Conservation (phyloP, 2,329 filamentous ascomycete genomes). For the Saccharata proteae region DNA sequence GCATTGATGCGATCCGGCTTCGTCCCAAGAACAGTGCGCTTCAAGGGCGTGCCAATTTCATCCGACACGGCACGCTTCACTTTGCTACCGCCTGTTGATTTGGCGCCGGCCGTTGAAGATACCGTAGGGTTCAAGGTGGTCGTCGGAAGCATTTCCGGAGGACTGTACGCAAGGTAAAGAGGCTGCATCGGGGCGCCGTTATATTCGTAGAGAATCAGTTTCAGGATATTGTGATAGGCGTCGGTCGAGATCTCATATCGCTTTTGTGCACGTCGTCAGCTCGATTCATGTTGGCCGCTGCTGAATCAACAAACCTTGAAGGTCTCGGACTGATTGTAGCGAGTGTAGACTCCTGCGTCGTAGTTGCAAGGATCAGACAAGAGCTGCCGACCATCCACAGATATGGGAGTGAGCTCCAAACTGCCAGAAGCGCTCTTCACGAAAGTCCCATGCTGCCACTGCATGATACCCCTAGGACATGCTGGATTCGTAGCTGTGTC, state of each 20-base stretch:
- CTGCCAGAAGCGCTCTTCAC: constrained; percentile 44
- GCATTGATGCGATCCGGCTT: constrained; percentile 26
- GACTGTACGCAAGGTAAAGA: constrained; percentile 51
- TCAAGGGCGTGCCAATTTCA: constrained; percentile 24
- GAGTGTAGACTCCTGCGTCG: constrained; percentile 44
- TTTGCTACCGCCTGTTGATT: constrained; percentile 24
- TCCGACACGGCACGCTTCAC: constrained; percentile 19
- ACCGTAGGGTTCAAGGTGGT: constrained; percentile 48
- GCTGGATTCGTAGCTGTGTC: constrained; percentile 44
- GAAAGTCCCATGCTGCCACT: constrained; percentile 61
- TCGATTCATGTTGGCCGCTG: neutral
- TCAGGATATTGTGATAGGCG: constrained; percentile 47
- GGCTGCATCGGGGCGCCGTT: constrained; percentile 56
- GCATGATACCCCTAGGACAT: constrained; percentile 54
- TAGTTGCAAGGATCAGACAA: constrained; percentile 52
- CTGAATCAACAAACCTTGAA: constrained; percentile 40
- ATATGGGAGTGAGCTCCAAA: constrained; percentile 47
- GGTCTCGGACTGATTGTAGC: constrained; percentile 53
- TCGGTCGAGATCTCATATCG: constrained; percentile 40
- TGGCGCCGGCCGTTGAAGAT: constrained; percentile 21
- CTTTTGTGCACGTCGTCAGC: constrained; percentile 17
- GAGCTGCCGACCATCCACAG: constrained; percentile 55
- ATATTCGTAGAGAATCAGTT: constrained; percentile 52
- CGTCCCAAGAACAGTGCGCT: constrained; percentile 25
- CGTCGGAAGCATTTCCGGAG: constrained; percentile 59